Conservation (phyloP, 345 rosid genomes). For the Euphorbia tirucalli region DNA sequence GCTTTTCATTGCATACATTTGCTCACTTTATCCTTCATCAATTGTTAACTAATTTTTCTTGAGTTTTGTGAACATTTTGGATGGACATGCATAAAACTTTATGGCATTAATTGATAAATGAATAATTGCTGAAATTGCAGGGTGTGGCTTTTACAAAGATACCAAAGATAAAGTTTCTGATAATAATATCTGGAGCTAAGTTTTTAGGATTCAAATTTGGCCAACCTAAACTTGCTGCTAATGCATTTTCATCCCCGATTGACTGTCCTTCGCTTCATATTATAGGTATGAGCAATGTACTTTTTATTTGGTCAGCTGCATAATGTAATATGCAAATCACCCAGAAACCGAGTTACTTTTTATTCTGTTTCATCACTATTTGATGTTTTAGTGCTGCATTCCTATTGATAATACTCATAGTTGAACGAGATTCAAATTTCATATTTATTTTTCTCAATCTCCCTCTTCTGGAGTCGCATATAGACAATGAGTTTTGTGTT, state of each 20-base stretch:
- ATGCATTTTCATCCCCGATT: slow-evolving; percentile 50
- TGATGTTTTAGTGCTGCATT: not conserved
- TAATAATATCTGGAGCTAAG: slow-evolving; percentile 47
- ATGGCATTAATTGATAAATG: not conserved
- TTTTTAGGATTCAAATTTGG: slow-evolving; percentile 40
- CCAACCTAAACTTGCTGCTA: slow-evolving; percentile 45
- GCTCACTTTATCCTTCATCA: not conserved
- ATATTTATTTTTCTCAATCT: not conserved
- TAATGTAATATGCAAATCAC: not conserved
- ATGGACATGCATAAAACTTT: not conserved
- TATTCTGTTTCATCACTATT: not conserved
- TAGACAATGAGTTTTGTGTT: not conserved
- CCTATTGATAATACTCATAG: not conserved
- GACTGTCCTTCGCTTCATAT: slow-evolving; percentile 57
- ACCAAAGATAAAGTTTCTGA: slow-evolving; percentile 49
- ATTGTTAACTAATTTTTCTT: not conserved
- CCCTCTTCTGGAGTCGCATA: not conserved
- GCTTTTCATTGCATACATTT: not conserved
- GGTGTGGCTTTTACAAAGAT: slow-evolving; percentile 39
- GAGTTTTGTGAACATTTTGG: not conserved
- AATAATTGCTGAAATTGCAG: slow-evolving; percentile 11
- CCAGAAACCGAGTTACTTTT: not conserved
- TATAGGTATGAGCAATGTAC: slow-evolving; percentile 36
- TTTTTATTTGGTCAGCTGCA: not conserved
- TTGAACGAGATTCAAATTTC: not conserved